Evolutionary conservation across 2,329 filamentous ascomycete genomes (phyloP).

Genomic region (Talaromyces pinophilus): DNA sequence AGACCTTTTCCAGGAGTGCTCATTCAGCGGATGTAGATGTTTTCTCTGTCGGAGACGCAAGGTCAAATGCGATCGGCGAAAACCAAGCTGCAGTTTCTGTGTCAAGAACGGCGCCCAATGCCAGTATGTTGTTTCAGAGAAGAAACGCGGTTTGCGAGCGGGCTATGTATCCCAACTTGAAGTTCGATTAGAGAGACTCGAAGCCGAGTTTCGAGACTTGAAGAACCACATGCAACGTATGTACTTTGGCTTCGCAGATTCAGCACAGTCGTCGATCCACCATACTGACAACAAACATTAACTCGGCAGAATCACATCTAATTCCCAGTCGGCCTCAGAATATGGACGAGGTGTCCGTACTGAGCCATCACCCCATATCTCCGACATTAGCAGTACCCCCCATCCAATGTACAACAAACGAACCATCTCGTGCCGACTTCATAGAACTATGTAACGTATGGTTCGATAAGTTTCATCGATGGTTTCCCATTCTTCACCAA

Average conservation of each 20-base stretch:
- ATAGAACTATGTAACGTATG: conserved; percentile 14
- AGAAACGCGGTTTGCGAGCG: neutral
- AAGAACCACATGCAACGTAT: neutral
- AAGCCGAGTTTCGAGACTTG: neutral
- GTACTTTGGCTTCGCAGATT: neutral
- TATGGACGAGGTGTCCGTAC: neutral
- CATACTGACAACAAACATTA: neutral
- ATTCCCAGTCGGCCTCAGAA: neutral
- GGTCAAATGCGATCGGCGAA: conserved; percentile 23
- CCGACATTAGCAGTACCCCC: neutral
- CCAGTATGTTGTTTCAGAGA: conserved; percentile 18
- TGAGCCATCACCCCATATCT: neutral
- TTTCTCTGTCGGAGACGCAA: conserved; percentile 22
- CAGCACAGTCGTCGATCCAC: neutral
- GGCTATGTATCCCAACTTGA: neutral
- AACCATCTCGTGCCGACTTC: conserved; percentile 12
- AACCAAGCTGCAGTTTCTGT: conserved; percentile 24
- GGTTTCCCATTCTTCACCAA: conserved; percentile 20
- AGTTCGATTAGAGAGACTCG: neutral
- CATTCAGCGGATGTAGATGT: conserved; percentile 10
- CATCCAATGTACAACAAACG: neutral
- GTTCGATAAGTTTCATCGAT: conserved; percentile 19
- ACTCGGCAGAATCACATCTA: neutral
- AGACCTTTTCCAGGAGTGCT: neutral
- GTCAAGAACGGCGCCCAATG: conserved; percentile 22